Evolutionary conservation across 2,329 filamentous ascomycete species (phyloP).

Genomic region (Fusarium sp.): DNA sequence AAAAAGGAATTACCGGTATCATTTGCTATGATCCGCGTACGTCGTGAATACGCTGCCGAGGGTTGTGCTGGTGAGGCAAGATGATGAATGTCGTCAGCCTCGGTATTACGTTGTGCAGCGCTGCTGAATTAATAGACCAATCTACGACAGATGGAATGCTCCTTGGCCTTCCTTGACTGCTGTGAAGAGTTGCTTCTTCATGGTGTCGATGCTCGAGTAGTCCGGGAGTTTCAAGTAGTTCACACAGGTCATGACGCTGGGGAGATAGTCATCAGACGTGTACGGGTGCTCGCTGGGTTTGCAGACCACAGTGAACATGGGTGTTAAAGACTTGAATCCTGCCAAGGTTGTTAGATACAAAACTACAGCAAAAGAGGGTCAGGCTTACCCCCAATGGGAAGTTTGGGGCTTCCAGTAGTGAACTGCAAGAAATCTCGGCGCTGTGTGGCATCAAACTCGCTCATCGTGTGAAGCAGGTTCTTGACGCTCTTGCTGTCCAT

Average conservation of each 20-base stretch:
- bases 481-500: conserved; percentile 97
- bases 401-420: conserved; percentile 96
- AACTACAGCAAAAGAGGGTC: conserved; percentile 4
- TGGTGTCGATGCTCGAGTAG: conserved; percentile 84
- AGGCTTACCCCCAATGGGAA: conserved; percentile 93
- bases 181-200: conserved; percentile 84
- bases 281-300: conserved; percentile 97
- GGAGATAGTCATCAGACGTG: conserved; percentile 96
- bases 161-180: conserved; percentile 97
- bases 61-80: background rate
- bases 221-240: conserved; percentile 99
- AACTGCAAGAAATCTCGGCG: conserved; percentile 97
- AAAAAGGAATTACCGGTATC: conserved; percentile 27
- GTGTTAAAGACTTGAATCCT: conserved; percentile 97
- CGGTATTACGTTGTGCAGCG: conserved; percentile 12
- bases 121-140: conserved; percentile 14
- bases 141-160: conserved; percentile 93
- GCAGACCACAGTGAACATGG: conserved; percentile 99
- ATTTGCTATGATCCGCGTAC: conserved; percentile 14
- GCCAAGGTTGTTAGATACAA: conserved; percentile 51
- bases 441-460: conserved; percentile 80
- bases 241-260: conserved; percentile 99
- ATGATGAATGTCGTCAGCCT: background rate
- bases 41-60: background rate
- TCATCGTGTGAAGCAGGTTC: conserved; percentile 96